Base-by-base conservation (phyloP, 2,329 filamentous ascomycete genomes). In the Pestalotiopsis sp. region DNA sequence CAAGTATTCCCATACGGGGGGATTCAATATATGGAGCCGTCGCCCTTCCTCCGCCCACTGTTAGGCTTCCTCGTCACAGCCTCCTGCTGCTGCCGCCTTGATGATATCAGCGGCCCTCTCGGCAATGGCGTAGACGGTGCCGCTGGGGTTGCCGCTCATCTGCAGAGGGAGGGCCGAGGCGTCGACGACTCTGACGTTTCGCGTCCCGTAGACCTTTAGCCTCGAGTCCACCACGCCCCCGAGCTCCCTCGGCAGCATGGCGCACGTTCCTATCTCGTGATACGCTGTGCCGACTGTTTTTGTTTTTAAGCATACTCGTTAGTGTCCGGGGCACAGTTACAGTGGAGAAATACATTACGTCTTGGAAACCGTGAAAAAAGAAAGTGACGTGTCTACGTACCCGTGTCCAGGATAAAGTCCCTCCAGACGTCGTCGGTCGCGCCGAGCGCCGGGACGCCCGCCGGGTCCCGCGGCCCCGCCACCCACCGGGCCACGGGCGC, bases 71-170 rank as follows among this genome's bases (percentile, higher is more conserved):
- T 49, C 41, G n/a, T n/a, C 13, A 9, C 45, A n/a, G 45, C n/a
- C 45, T 3, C 2, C 13, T 27, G 27, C 27, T 27, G 27, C 27
- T 27, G 27, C 27, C 20, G 45, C 31, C 68, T 74, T 74, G 69
- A 76, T 76, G 9, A 75, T 61, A 7, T 76, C 68, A 64, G 79
- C 66, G 0, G 73, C 72, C 72, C 82, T 85, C 75, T 87, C 85
- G n/a, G 77, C 84, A 67, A 85, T 74, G 77, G 83, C 84, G 70
- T 87, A 87, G 4, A 86, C 81, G 2, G 81, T 81, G 69, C 83
- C 83, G 69, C 85, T 82, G 39, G 85, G 83, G 7, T 84, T 78
- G 2, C 70, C 82, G 82, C 74, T 84, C 79, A 63, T 82, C 80
- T 76, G 84, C 82, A 84, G 78, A 2, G 84, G 84, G 39, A 86